Evolutionary conservation across 768 basidiomycete species (phyloP), one percentile per base, ranked within the genome.

Genomic region (Auriscalpium vulgare): DNA sequence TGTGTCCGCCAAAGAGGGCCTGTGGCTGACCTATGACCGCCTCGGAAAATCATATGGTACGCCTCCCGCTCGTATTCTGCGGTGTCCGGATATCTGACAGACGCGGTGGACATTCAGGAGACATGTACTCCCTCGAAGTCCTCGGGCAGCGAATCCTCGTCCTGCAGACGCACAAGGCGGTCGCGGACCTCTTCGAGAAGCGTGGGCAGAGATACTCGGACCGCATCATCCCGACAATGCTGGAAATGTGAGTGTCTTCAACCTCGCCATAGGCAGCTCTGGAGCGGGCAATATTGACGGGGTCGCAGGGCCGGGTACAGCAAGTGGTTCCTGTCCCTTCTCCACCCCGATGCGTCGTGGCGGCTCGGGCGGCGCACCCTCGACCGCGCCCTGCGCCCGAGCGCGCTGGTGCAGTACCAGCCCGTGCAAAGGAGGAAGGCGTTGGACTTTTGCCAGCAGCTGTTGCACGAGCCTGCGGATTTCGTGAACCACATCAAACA

Each of bases 151-250:
- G 75, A 8, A 73, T 80, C 63, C 60, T 83, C 48, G 67, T 84
- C 53, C 66, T 84, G 37, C 81, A 76, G 63, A 74, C 74, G 52
- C 54, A 69, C 58, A 69, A 75, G 56, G 74, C 72, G 7, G 72
- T 74, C 37, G 70, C 71, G 10, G 79, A 77, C 52, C 66, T 84
- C 19, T 68, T 84, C 29, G 81, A 82, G 44, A 80, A 74, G 62
- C 73, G 79, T 50, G 75, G 80, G 52, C 63, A 74, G n/a, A 78
- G 50, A 4, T 59, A 47, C 17, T 57, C 51, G 13, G 56, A 51
- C 38, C 52, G 59, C 0, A 47, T 56, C 21, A 29, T 10, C 14
- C 13, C 53, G 8, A 38, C 55, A 0, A 17, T 57, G 13, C 14
- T 10, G 10, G 47, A 59, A 13, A 56, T 59, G 58, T 56, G 37